Base-by-base conservation (phyloP, 1,139 yeast species). In the Diutina neorugosa region DNA sequence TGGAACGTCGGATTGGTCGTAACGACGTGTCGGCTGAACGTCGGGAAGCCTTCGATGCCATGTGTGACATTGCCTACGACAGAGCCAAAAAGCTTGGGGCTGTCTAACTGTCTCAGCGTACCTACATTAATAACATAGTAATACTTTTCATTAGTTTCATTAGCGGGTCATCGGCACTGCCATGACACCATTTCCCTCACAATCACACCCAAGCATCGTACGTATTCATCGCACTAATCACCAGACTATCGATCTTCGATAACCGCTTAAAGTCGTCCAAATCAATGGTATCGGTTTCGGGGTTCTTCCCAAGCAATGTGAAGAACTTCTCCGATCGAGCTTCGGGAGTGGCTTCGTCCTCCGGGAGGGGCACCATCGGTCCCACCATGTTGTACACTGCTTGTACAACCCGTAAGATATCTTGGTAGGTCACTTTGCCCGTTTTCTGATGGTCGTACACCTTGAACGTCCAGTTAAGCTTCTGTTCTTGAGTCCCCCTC, bases 381-480 rank as follows among this genome's bases (percentile, higher is more conserved):
- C 98, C 99, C 55, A 93, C 86, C 98, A 94, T 90, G 67, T 87
- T 87, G 67, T 93, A 93, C 43, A 93, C 88, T 27, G 98, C 87
- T 31, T 78, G 74, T 8, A 91, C 86, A 48, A 94, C 89, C 3
- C 81, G 73, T 55, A 89, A 72, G 81, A 93, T 81, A 64, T 93
- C 98, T 42, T 80, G 77, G 65, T 84, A 88, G 40, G 80, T 74
- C 55, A 94, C 78, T 59, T 73, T 76, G 1, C 96, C 98, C 59
- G 83, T 86, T 55, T 80, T 79, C 63, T 87, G 84, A 58, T 85
- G 76, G 66, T 93, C 98, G 65, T 93, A 93, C 54, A 93, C 70
- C 63, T 82, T 84, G 73, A 90, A 93, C 34, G 96, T 86, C 89
- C 91, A 93, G 51, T 78, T 78, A 53, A 93, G 73, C 65, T 90